Evolutionary conservation across 306 rosid genomes (phyloP).

Genomic region (Quercus aquifolioides): DNA sequence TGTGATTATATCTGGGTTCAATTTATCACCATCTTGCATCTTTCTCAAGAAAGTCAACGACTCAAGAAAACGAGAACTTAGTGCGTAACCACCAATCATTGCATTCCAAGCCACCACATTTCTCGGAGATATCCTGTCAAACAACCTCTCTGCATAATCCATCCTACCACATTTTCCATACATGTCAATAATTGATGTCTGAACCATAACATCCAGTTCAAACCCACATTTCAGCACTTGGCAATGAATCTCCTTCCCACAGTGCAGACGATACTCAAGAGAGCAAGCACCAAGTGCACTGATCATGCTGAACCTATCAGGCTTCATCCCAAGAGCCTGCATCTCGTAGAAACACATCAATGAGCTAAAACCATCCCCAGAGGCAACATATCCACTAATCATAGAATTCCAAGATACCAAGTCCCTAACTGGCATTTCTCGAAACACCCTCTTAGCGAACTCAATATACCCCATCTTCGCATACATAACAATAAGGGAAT

Average conservation of each 20-base stretch:
- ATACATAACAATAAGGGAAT: conserved; percentile 42
- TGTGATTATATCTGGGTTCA: conserved; percentile 41
- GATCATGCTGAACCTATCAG: conserved; percentile 40
- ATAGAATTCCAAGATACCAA: conserved; percentile 60
- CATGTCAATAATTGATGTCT: conserved; percentile 50
- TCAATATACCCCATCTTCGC: conserved; percentile 40
- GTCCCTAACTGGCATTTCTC: conserved; percentile 44
- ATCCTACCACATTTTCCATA: conserved; percentile 45
- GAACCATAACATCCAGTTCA: conserved; percentile 43
- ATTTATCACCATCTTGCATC: conserved; percentile 38
- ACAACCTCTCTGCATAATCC: conserved; percentile 43
- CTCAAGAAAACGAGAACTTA: conserved; percentile 10
- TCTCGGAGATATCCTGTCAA: conserved; percentile 28
- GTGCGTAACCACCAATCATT: conserved; percentile 45
- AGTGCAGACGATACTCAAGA: conserved; percentile 12
- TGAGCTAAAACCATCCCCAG: conserved; percentile 30
- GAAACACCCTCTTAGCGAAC: conserved; percentile 45
- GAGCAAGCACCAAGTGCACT: conserved; percentile 48
- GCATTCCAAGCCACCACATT: conserved; percentile 57
- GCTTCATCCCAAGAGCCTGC: conserved; percentile 35
- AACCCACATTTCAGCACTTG: conserved; percentile 36
- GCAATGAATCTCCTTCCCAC: conserved; percentile 50
- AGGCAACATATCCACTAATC: conserved; percentile 39
- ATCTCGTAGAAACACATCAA: conserved; percentile 39
- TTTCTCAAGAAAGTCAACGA: conserved; percentile 37